A percentile compares a stretch with the other conserved stretches of the same genome.
phyloP scores from a whole-genome alignment of 768 basidiomycete genomes.

The Pisolithus sp. region DNA sequence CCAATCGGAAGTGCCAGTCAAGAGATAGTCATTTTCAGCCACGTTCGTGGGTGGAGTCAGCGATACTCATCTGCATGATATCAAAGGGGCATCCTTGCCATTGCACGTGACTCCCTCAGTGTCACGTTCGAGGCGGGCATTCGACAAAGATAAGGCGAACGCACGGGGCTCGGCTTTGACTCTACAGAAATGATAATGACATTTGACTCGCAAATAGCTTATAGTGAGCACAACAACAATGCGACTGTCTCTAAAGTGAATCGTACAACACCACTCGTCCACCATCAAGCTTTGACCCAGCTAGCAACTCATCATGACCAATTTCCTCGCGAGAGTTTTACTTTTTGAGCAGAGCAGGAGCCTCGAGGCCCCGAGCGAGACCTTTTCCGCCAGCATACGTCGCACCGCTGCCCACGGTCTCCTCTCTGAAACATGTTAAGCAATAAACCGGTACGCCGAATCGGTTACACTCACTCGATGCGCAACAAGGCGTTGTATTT shows the following conservation, averaged over 20 bases:
- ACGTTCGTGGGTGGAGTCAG: slow-evolving; percentile 10
- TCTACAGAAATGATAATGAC: slow-evolving; percentile 3
- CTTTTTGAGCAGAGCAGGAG: slow-evolving; percentile 70
- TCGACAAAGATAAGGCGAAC: too few species aligned
- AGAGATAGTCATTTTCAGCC: slow-evolving; percentile 11
- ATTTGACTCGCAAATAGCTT: slow-evolving; percentile 16
- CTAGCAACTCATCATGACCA: background rate
- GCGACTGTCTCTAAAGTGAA: slow-evolving; percentile 19
- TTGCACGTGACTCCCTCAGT: slow-evolving; percentile 14
- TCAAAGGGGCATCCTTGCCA: background rate
- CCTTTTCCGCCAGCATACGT: slow-evolving; percentile 75
- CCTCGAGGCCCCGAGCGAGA: slow-evolving; percentile 66
- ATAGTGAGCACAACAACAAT: slow-evolving; percentile 14
- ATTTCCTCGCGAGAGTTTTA: slow-evolving; percentile 21
- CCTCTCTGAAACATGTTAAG: slow-evolving; percentile 48
- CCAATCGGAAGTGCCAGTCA: background rate
- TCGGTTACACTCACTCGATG: slow-evolving; percentile 61
- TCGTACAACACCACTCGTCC: slow-evolving; percentile 17
- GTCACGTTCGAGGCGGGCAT: slow-evolving; percentile 12
- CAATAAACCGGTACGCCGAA: background rate
- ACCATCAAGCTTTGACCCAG: background rate
- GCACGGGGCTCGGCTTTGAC: background rate
- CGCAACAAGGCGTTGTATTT: slow-evolving; percentile 90
- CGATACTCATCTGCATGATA: slow-evolving; percentile 10
- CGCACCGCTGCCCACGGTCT: slow-evolving; percentile 57